Evolutionary conservation across 192 early-diverging fungal genomes (phyloP), one percentile per base, ranked within the genome.

Genomic region (Entomortierella lignicola): DNA sequence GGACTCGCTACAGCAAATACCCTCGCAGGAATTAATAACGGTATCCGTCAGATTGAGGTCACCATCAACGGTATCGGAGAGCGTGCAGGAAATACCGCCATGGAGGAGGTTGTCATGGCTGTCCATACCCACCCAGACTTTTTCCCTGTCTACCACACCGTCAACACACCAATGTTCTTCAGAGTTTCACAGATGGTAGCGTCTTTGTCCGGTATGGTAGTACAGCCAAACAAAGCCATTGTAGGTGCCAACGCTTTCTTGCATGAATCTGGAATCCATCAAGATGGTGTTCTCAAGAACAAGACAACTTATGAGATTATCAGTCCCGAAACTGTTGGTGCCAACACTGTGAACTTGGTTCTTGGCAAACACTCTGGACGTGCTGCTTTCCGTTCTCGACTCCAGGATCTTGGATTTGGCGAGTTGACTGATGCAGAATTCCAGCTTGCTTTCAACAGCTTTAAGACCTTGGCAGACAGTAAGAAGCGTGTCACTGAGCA

Each of bases 31-130:
- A 87, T 99, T 51, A 72, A 69, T 44, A 96, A 95, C 81, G 97
- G 97, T 41, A 96, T 96, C 18, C 89, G 96, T 11, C 97, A 99
- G 67, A 94, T 99, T 12, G 97, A 99, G 71, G 96, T 98, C 11
- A 96, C 97, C 0, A 94, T 99, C 73, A 97, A 98, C 85, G 97
- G 97, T 31, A 99, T 99, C 69, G 97, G 97, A 59, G 97, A 99
- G 85, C 95, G 97, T 60, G 97, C 97, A 25, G 96, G 97, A 51
- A 99, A 99, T 83, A 99, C 97, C 6, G 87, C 97, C 20, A 84
- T 99, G 72, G 97, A 99, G 72, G 96, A 99, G 82, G 86, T 99
- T 13, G 94, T 97, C 21, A 98, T 99, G 96, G 90, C 94, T 55
- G 86, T 98, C 30, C 93, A 96, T 77, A 98, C 96, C 39, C 97